Base-by-base conservation (phyloP, 2,329 filamentous ascomycete genomes). In the Alternaria gaisen region DNA sequence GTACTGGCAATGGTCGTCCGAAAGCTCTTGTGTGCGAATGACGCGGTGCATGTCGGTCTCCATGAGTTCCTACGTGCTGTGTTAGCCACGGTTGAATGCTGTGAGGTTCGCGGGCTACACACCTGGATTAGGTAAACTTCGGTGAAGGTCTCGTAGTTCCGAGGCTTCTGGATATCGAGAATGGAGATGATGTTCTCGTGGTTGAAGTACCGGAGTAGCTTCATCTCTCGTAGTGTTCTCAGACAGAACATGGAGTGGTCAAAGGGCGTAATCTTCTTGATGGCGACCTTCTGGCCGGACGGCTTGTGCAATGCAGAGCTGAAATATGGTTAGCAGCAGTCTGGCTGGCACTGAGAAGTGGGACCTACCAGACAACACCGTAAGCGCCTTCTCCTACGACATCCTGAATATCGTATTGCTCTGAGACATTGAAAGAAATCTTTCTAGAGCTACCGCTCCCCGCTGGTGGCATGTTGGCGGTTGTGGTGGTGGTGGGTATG, bases 171-270 rank as follows among this genome's bases (percentile, higher is more conserved):
- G 72, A 99, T 99, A 80, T 99, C 95, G 71, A 99, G 89, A 73
- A 99, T 99, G 53, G 94, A 98, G 79, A 99, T 99, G 83, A 99
- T 98, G 82, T 99, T 99, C 83, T 99, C 95, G 79, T 99, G 95
- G 83, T 98, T 99, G 85, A 99, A 99, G 83, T 99, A 98, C 74
- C 95, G 88, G 75, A 99, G 84, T 59, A 99, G 86, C 87, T 99
- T 99, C 95, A 99, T 99, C 83, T 99, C 95, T 80, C 95, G 93
- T 69, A 99, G 85, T 1, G 95, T 99, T 79, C 95, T 87, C 74
- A 99, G 84, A 80, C 94, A 97, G 86, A 97, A 97, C 94, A 97
- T 97, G 79, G 93, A 97, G 80, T 98, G 95, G 77, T 99, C 95
- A 81, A 99, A 99, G 6, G 95, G 95, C 0, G 94, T 98, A 75